Conservation (phyloP, 2,329 filamentous ascomycete species). For the Trichothecium roseum region DNA sequence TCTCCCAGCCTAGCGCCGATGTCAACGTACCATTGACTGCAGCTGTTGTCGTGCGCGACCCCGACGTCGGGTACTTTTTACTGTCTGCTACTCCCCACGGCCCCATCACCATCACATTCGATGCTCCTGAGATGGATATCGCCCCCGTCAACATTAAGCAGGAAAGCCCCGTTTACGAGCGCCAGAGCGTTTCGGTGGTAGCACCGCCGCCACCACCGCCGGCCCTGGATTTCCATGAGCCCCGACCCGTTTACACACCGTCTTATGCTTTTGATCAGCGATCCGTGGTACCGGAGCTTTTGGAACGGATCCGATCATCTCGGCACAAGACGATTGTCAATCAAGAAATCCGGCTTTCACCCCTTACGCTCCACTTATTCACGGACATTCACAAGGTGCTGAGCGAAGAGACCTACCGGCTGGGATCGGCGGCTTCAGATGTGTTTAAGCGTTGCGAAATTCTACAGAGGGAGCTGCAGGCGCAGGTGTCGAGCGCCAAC, state of each 20-base stretch:
- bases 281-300: slow-evolving; percentile 44
- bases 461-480: slow-evolving; percentile 55
- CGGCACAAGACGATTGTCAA: slow-evolving; percentile 51
- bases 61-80: slow-evolving; percentile 54
- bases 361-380: slow-evolving; percentile 60
- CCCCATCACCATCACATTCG: slow-evolving; percentile 48
- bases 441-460: slow-evolving; percentile 62
- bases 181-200: slow-evolving; percentile 5
- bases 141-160: slow-evolving; percentile 23
- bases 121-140: slow-evolving; percentile 43
- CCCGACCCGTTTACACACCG: slow-evolving; percentile 57
- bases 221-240: slow-evolving; percentile 45
- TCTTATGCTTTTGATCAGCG: slow-evolving; percentile 48
- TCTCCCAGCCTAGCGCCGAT: slow-evolving; percentile 39
- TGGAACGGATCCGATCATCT: slow-evolving; percentile 47
- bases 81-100: slow-evolving; percentile 49
- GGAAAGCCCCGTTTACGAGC: slow-evolving; percentile 31
- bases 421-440: slow-evolving; percentile 61
- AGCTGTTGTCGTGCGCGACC: slow-evolving; percentile 43
- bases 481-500: slow-evolving; percentile 56
- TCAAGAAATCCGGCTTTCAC: slow-evolving; percentile 59
- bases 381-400: slow-evolving; percentile 64
- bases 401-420: slow-evolving; percentile 55
- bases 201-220: slow-evolving; percentile 5
- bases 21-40: slow-evolving; percentile 40